phyloP scores from a whole-genome alignment of 139 green algal genomes.

The Microglena sp. region DNA sequence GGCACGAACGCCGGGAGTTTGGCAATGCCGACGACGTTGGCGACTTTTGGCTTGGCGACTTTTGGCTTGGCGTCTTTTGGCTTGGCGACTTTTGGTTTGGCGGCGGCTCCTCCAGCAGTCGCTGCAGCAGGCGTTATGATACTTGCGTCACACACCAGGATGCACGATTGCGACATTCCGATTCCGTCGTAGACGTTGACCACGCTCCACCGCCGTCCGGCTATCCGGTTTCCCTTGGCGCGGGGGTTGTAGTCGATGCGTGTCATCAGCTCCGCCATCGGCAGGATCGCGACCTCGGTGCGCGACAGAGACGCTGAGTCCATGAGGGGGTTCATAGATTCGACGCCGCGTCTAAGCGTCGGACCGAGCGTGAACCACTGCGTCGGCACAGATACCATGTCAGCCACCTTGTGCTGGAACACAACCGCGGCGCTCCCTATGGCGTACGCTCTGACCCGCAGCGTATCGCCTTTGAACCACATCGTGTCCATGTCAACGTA shows the following conservation, averaged over 20 bases:
- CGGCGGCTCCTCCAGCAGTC: too few relatives aligned
- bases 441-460: too few relatives aligned
- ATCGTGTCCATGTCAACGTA: not conserved
- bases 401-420: slow-evolving; percentile 5
- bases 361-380: slow-evolving; percentile 2
- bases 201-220: not conserved
- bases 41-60: too few relatives aligned
- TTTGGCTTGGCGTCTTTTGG: too few relatives aligned
- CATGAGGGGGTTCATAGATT: slow-evolving; percentile 1
- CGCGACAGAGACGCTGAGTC: slow-evolving; percentile 1
- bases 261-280: not conserved
- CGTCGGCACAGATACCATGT: not conserved
- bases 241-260: slow-evolving; percentile 1
- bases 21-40: too few relatives aligned
- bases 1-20: too few relatives aligned
- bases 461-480: too few relatives aligned
- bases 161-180: not conserved
- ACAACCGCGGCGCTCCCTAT: not conserved
- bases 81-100: too few relatives aligned
- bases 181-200: not conserved
- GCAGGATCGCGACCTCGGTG: slow-evolving; percentile 1
- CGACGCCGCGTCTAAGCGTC: slow-evolving; percentile 4
- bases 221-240: not conserved
- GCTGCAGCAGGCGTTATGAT: too few relatives aligned
- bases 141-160: slow-evolving; percentile 2